Base-by-base conservation (phyloP, 2,329 filamentous ascomycete species). In the Hypomyces rosellus region DNA sequence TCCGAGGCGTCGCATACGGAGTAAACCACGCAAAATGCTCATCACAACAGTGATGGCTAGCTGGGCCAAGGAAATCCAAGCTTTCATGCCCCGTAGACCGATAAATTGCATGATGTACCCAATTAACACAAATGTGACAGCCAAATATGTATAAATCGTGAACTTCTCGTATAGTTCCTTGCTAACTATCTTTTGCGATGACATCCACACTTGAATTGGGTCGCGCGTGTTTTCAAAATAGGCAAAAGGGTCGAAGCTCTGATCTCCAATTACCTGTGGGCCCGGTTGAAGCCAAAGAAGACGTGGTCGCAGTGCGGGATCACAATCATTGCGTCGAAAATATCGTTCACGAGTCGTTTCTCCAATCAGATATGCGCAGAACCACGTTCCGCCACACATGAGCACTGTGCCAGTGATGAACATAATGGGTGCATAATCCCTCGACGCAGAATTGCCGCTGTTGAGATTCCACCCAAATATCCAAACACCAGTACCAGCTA, bases 221-320 rank as follows among this genome's bases (percentile, higher is more conserved):
- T 38, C 36, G 12, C n/a, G 14, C 12, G 16, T 41, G 5, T 44
- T 33, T 22, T 59, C 56, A 15, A 49, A 38, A 33, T 52, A 54
- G 6, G 46, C 52, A 40, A 56, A 60, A 2, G 58, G 18, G n/a
- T 56, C 54, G n/a, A 60, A 60, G 12, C 20, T 59, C 34, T 60
- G 58, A 22, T 60, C 58, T 5, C 57, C 57, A 4, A 59, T 50
- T 11, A 46, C 45, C 14, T 59, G 55, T 2, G 40, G 39, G 1
- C 58, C 58, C 5, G 57, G 57, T 14, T 60, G 55, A 5, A 60
- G 36, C 57, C 57, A 59, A 11, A 54, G 40, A 9, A 58, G 25
- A 4, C 42, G 46, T 9, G 20, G 13, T 48, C 43, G 15, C 11
- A 40, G 5, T 38, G 12, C 14, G 6, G 36, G 2, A 2, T 38